Conservation (phyloP, 257 asterid genomes). For the Capsicum rhomboideum region DNA sequence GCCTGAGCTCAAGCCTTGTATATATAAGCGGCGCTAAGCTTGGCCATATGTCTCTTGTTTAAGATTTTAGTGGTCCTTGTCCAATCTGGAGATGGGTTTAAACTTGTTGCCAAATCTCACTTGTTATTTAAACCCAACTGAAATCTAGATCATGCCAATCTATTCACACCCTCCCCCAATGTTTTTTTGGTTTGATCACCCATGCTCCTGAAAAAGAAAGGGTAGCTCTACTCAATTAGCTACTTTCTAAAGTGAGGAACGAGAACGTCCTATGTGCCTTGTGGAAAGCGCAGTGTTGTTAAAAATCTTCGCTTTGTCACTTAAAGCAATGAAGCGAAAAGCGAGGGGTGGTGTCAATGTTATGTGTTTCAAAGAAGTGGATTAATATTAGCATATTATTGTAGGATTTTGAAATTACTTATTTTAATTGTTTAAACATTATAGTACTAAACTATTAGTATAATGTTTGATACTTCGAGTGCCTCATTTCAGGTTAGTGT, state of each 20-base stretch:
- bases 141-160: too few relatives aligned
- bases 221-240: neutral
- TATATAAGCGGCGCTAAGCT: slow-evolving; percentile 6
- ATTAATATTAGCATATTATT: neutral
- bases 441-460: neutral
- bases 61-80: neutral
- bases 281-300: neutral
- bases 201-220: neutral
- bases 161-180: too few relatives aligned
- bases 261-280: neutral
- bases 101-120: neutral
- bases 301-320: neutral
- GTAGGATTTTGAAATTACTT: neutral
- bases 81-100: neutral
- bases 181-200: too few relatives aligned
- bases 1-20: slow-evolving; percentile 11
- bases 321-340: neutral
- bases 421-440: neutral
- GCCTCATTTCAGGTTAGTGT: neutral
- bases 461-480: too few relatives aligned
- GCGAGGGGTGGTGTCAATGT: neutral
- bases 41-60: neutral
- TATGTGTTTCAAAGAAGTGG: neutral
- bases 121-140: neutral
- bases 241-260: neutral